These are phyloP conservation scores for Cucurbita moschata DNA, from an alignment of 306 rosid genomes.

Conservation along the genomic window DNA sequence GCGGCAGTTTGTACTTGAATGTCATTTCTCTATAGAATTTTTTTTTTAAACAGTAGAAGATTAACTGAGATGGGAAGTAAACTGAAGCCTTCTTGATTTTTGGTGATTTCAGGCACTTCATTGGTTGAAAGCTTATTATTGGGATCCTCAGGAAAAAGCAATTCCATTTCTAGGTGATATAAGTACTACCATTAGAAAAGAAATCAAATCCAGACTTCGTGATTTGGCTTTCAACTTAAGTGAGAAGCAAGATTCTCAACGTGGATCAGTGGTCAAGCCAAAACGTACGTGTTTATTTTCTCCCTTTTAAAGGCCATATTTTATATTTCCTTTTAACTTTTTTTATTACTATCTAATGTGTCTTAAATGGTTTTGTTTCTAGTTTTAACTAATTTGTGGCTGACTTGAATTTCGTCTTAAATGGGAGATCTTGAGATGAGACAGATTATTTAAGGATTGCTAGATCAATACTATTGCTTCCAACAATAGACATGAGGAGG, in stretches of 20 bases:
- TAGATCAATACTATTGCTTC: background rate
- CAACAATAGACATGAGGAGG: background rate
- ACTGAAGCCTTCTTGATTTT: background rate
- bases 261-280: conserved; percentile 28
- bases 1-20: background rate
- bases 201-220: conserved; percentile 45
- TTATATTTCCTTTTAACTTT: conserved; percentile 1
- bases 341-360: background rate
- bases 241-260: conserved; percentile 24
- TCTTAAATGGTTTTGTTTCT: background rate
- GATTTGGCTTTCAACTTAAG: conserved; percentile 44
- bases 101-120: conserved; percentile 61
- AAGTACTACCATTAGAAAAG: conserved; percentile 28
- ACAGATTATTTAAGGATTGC: background rate
- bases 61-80: background rate
- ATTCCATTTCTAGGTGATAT: conserved; percentile 68
- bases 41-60: background rate
- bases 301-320: conserved; percentile 8
- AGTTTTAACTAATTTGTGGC: background rate
- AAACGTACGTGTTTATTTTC: conserved; percentile 34
- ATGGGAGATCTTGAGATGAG: background rate
- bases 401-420: background rate
- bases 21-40: background rate
- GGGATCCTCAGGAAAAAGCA: conserved; percentile 84
- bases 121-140: conserved; percentile 83